These are phyloP conservation scores for Thalassiosira hispida DNA, from an alignment of 352 stramenopile species.

Conservation along the genomic window DNA sequence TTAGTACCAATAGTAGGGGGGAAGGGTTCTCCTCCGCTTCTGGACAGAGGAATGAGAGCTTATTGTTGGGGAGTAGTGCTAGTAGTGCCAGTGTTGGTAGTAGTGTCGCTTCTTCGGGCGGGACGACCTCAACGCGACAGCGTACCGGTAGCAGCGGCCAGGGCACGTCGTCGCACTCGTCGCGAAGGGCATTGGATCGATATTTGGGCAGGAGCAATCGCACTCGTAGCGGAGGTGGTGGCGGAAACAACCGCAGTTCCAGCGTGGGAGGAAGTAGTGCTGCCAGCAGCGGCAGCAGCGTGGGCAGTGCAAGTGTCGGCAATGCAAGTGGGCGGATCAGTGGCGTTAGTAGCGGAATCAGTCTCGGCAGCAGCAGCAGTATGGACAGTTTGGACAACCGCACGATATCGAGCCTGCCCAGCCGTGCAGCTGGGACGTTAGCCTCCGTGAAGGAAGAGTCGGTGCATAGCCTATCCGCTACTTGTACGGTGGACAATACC, in stretches of 20 bases:
- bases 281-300: not conserved
- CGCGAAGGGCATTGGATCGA: slow-evolving; percentile 8
- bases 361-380: not conserved
- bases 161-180: not conserved
- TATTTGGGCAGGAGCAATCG: not conserved
- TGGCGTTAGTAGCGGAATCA: not conserved
- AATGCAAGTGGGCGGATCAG: not conserved
- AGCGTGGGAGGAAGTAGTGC: not conserved
- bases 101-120: too few species aligned
- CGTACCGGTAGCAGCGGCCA: not conserved
- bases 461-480: not conserved
- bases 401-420: not conserved
- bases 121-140: too few species aligned
- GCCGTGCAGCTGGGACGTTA: too few species aligned
- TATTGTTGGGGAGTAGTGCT: too few species aligned
- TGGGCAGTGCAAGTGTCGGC: too few species aligned
- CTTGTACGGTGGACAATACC: too few species aligned
- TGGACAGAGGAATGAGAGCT: too few species aligned
- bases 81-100: too few species aligned
- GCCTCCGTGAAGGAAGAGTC: not conserved
- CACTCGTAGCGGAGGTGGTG: not conserved
- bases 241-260: not conserved
- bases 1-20: not conserved
- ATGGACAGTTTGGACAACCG: slow-evolving; percentile 4
- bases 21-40: not conserved